Percentiles rank a stretch among this genome's conserved stretches.
These are phyloP conservation scores for Entelexis sorbosivorans DNA, from an alignment of 1,139 yeast genomes.

Conservation along the genomic window DNA sequence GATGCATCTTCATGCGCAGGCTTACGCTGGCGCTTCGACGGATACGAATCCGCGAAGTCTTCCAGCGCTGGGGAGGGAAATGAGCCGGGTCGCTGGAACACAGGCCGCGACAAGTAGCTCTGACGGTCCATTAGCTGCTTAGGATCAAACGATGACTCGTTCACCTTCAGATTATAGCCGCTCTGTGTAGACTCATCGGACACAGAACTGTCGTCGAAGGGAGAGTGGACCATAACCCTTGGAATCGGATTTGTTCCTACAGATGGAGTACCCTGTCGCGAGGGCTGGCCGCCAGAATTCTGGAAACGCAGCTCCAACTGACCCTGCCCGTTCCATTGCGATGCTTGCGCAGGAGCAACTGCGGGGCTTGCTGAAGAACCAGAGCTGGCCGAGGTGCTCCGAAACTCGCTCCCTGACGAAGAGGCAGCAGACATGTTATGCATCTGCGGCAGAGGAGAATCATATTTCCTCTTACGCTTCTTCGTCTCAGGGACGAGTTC, in stretches of 20 bases:
- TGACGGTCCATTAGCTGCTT: not conserved
- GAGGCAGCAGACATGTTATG: constrained; percentile 1
- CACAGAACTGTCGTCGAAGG: not conserved
- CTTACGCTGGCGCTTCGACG: not conserved
- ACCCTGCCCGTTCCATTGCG: constrained; percentile 8
- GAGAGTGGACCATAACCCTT: not conserved
- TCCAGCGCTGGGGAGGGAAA: not conserved
- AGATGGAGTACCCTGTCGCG: not conserved
- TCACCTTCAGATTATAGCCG: not conserved
- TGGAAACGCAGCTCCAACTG: constrained; percentile 8
- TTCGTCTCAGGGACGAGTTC: not conserved
- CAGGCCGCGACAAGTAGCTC: not conserved
- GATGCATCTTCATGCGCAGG: not conserved
- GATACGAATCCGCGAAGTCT: not conserved
- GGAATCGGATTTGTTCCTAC: not conserved
- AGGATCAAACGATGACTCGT: not conserved
- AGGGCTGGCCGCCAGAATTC: not conserved
- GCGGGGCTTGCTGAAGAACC: not conserved
- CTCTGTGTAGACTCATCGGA: not conserved
- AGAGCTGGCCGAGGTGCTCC: not conserved
- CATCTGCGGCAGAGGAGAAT: not conserved
- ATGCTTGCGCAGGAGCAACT: not conserved
- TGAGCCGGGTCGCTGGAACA: not conserved
- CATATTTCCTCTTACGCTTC: not conserved
- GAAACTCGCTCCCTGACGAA: not conserved